Percentiles rank a stretch among this genome's conserved stretches.
phyloP scores from a whole-genome alignment of 208 protist species.

The Leishmania gerbilli region DNA sequence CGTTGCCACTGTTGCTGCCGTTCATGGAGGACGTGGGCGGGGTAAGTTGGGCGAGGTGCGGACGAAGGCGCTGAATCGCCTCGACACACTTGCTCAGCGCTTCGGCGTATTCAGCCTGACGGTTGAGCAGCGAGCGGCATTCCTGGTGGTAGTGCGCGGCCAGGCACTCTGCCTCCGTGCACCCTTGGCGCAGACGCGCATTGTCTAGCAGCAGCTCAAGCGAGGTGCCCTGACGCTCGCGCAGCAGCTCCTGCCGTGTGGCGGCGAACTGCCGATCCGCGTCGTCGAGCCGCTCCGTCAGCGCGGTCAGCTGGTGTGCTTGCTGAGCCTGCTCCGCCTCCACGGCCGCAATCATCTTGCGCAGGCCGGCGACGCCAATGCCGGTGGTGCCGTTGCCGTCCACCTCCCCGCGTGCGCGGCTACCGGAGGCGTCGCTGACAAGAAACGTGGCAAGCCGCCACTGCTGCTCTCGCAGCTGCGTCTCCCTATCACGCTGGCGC shows the following conservation, averaged over 20 bases:
- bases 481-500: conserved; percentile 54
- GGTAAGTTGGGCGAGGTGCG: conserved; percentile 12
- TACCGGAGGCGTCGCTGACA: conserved; percentile 40
- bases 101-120: conserved; percentile 69
- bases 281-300: conserved; percentile 49
- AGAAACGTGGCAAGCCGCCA: conserved; percentile 78
- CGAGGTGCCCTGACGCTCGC: conserved; percentile 54
- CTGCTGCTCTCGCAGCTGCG: conserved; percentile 65
- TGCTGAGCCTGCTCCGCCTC: conserved; percentile 43
- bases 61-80: conserved; percentile 46
- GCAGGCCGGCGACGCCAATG: conserved; percentile 69
- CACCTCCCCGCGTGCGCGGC: conserved; percentile 23
- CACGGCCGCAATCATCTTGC: conserved; percentile 53
- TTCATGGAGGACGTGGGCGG: not conserved
- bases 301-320: conserved; percentile 35
- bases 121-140: conserved; percentile 47
- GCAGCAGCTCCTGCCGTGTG: conserved; percentile 48
- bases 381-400: conserved; percentile 22
- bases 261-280: conserved; percentile 54
- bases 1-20: not conserved
- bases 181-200: conserved; percentile 63
- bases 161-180: conserved; percentile 83
- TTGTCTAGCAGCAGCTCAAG: conserved; percentile 83
- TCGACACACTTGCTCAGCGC: conserved; percentile 57
- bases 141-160: conserved; percentile 85